Percentiles rank a stretch among this genome's conserved stretches.
Conservation (phyloP, 2,329 filamentous ascomycete genomes). For the Colletotrichum higginsianum region DNA sequence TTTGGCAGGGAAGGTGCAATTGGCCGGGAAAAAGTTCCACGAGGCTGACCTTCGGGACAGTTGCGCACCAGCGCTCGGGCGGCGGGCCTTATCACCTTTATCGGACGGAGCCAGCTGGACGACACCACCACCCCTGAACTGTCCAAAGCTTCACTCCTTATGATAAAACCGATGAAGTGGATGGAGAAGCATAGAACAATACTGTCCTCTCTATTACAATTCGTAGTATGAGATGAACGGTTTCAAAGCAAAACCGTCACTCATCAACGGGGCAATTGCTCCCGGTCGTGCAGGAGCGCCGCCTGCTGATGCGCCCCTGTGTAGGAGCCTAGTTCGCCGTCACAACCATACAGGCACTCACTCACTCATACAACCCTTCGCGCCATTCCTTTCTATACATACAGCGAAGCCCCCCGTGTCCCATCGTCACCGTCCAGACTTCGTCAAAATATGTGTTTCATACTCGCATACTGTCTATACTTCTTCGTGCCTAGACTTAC, state of each 20-base stretch:
- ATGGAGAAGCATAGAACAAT: slow-evolving; percentile 20
- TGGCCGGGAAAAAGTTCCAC: slow-evolving; percentile 41
- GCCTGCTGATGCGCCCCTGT: slow-evolving; percentile 32
- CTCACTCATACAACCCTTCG: not conserved
- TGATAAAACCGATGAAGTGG: not conserved
- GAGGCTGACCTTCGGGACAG: slow-evolving; percentile 39
- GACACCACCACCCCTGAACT: not conserved
- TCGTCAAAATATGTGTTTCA: slow-evolving; percentile 18
- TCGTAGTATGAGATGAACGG: slow-evolving; percentile 39
- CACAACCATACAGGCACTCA: slow-evolving; percentile 36
- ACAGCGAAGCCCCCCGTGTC: slow-evolving; percentile 32
- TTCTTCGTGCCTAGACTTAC: slow-evolving; percentile 36
- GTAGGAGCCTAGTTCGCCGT: slow-evolving; percentile 26
- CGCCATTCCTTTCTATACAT: slow-evolving; percentile 20
- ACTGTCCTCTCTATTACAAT: slow-evolving; percentile 39
- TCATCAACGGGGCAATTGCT: slow-evolving; percentile 35
- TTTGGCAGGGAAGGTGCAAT: slow-evolving; percentile 32
- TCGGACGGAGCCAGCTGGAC: slow-evolving; percentile 13
- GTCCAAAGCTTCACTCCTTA: not conserved
- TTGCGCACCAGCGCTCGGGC: slow-evolving; percentile 32
- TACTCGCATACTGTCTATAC: slow-evolving; percentile 32
- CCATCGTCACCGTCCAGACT: slow-evolving; percentile 27
- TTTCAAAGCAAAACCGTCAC: slow-evolving; percentile 36
- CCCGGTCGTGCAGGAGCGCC: slow-evolving; percentile 28
- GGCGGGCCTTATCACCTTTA: slow-evolving; percentile 38